A percentile compares a stretch with the other conserved stretches of the same genome.
Conservation (phyloP, 2,329 filamentous ascomycete species). For the Diaporthe capsici region DNA sequence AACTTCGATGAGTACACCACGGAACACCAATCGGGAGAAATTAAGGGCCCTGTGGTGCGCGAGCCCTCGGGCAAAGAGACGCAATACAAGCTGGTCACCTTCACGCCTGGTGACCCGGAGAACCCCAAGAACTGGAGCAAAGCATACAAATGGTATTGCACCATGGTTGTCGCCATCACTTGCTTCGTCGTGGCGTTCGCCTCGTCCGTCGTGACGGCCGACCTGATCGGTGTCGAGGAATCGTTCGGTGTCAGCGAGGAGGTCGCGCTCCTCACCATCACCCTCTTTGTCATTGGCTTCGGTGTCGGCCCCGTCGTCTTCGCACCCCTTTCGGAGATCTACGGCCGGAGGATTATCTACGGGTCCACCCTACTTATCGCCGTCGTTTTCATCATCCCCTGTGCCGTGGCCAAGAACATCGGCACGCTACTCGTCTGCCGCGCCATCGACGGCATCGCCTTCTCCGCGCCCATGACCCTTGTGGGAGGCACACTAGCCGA, state of each 20-base stretch:
- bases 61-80: constrained; percentile 45
- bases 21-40: constrained; percentile 73
- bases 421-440: constrained; percentile 82
- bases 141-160: constrained; percentile 84
- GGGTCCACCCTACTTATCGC: constrained; percentile 76
- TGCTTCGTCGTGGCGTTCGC: constrained; percentile 82
- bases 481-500: constrained; percentile 88
- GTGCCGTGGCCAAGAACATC: constrained; percentile 82
- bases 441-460: constrained; percentile 85
- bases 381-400: constrained; percentile 85
- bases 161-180: constrained; percentile 84
- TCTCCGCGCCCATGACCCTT: constrained; percentile 88
- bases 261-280: constrained; percentile 79
- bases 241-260: constrained; percentile 80
- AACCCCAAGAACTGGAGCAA: constrained; percentile 92
- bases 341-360: constrained; percentile 81
- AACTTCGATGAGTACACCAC: constrained; percentile 77
- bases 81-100: constrained; percentile 72
- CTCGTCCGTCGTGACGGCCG: constrained; percentile 83
- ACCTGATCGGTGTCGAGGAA: constrained; percentile 74
- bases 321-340: constrained; percentile 82
- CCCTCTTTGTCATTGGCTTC: constrained; percentile 86
- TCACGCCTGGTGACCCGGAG: constrained; percentile 77
- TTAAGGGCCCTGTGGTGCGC: constrained; percentile 59
- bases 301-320: constrained; percentile 86